These are phyloP conservation scores for Kluyveromyces sp. DNA, from an alignment of 1,139 yeast genomes.

Conservation along the genomic window DNA sequence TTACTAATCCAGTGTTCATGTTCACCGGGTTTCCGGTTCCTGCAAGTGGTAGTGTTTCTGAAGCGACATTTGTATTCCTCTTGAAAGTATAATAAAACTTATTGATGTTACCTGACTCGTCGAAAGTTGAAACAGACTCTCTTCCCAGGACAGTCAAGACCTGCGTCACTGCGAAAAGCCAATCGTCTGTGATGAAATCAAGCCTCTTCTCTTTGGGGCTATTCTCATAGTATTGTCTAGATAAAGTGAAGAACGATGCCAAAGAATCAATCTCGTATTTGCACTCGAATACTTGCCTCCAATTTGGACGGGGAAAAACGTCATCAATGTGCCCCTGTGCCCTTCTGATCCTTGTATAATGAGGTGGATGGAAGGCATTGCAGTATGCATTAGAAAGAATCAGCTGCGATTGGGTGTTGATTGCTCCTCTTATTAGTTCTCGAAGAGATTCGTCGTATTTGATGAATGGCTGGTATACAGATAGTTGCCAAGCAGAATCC, in stretches of 20 bases:
- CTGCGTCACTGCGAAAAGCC: slow-evolving; percentile 55
- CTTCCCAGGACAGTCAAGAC: slow-evolving; percentile 48
- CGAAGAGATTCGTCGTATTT: slow-evolving; percentile 43
- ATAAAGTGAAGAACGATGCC: slow-evolving; percentile 69
- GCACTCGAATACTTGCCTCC: slow-evolving; percentile 75
- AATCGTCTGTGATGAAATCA: slow-evolving; percentile 44
- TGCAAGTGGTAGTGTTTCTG: slow-evolving; percentile 70
- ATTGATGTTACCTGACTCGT: slow-evolving; percentile 45
- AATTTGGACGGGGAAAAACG: slow-evolving; percentile 64
- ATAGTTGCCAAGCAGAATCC: slow-evolving; percentile 77
- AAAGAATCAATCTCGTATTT: slow-evolving; percentile 83
- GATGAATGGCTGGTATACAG: slow-evolving; percentile 62
- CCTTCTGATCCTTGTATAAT: slow-evolving; percentile 44
- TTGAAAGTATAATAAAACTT: slow-evolving; percentile 57
- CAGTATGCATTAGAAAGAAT: slow-evolving; percentile 66
- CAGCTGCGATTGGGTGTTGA: slow-evolving; percentile 66
- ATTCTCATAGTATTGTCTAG: slow-evolving; percentile 59
- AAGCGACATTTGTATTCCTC: slow-evolving; percentile 64
- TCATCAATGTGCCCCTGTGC: slow-evolving; percentile 54
- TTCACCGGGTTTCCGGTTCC: slow-evolving; percentile 85
- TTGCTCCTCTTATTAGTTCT: slow-evolving; percentile 64
- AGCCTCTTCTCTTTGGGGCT: slow-evolving; percentile 37
- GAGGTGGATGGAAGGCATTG: slow-evolving; percentile 87
- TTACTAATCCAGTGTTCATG: slow-evolving; percentile 56
- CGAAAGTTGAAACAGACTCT: slow-evolving; percentile 60